Base-by-base conservation (phyloP, 495 filamentous ascomycete species). In the Saxophila tyrrhenica region DNA sequence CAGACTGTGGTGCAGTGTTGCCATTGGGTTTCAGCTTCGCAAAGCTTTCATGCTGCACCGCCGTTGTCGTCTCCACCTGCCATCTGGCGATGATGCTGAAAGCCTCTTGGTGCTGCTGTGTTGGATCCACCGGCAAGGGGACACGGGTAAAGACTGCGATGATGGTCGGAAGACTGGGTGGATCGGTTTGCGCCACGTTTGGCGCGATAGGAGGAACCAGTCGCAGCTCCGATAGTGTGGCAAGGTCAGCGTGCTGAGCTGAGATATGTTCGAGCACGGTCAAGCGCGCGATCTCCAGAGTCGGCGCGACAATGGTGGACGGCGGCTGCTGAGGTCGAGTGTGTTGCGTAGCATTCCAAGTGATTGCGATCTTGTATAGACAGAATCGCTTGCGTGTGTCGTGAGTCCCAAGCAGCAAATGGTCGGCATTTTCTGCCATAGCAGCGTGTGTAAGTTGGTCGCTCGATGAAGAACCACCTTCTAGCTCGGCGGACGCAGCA, bases 371-470 rank as follows among this genome's bases (percentile, higher is more conserved):
- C 32, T 63, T 67, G 55, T 69, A 72, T 7, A 72, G 25, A 49
- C 65, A 61, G 1, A 70, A 54, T 10, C 62, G 60, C 13, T 58
- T 39, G 10, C 49, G 42, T 1, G 52, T 44, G 50, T 70, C 62
- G 45, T 69, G 59, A 9, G 66, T 60, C 10, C 52, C 65, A 19
- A 72, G 49, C 10, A 70, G 45, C 20, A 73, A 48, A 24, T 65
- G 55, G 35, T 65, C 60, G 50, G 81, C 75, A 68, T 75, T 83
- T 42, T 90, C 86, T 11, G 82, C 83, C 52, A 92, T 72, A 15
- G 89, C 77, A 2, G 88, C 87, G 69, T 95, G 89, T 2, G 87
- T 89, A 32, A 94, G 73, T 16, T 86, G 60, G 47, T 87, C 80
- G 48, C 84, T 78, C 11, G 81, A 82, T 11, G 79, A 78, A 11